Percentiles rank a stretch among this genome's conserved stretches.
Evolutionary conservation across 2,329 filamentous ascomycete species (phyloP).

Genomic region (Nigrospora oryzae): DNA sequence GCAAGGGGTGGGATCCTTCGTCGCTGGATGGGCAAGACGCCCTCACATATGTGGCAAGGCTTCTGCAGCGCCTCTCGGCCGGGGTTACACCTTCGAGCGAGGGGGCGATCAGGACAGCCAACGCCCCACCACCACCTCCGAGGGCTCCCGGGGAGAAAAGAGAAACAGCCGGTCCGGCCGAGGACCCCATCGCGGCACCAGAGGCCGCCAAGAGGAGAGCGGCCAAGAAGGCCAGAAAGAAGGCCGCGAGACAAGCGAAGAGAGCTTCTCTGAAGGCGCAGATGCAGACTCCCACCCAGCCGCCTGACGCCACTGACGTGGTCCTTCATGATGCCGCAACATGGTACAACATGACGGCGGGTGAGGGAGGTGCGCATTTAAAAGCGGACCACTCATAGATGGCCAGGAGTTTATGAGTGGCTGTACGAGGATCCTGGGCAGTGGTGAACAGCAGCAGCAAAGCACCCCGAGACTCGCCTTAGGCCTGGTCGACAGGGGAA

Average conservation of each 20-base stretch:
- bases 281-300: neutral
- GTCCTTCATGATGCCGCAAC: constrained; percentile 1
- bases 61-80: constrained; percentile 2
- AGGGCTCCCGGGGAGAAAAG: neutral
- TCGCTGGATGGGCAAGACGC: constrained; percentile 16
- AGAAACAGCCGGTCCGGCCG: neutral
- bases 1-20: constrained; percentile 8
- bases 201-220: neutral
- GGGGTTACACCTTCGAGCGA: neutral
- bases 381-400: constrained; percentile 23
- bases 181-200: neutral
- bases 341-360: constrained; percentile 1
- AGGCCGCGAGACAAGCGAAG: neutral
- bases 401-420: constrained; percentile 22
- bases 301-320: too few relatives aligned
- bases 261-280: neutral
- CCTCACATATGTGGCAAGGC: constrained; percentile 13
- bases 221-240: constrained; percentile 2
- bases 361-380: constrained; percentile 7
- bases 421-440: neutral
- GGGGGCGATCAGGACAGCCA: neutral
- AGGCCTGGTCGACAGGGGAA: neutral
- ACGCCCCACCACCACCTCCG: neutral
- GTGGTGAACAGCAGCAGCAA: neutral
- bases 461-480: neutral